phyloP scores from a whole-genome alignment of 2,329 filamentous ascomycete genomes.

The Venturia nashicola region DNA sequence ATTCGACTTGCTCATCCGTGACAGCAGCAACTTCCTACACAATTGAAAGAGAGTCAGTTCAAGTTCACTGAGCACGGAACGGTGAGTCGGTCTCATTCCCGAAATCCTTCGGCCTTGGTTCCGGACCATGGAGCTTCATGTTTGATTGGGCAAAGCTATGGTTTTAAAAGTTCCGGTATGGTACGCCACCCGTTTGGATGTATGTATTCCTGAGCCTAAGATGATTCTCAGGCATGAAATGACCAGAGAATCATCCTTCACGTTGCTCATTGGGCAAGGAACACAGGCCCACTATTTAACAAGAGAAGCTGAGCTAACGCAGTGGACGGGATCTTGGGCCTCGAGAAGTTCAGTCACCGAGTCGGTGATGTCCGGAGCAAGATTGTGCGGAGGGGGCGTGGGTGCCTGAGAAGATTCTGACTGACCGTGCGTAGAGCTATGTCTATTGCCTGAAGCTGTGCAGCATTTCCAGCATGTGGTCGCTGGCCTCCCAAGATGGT shows the following conservation, averaged over 20 bases:
- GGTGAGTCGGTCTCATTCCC: not conserved
- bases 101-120: not conserved
- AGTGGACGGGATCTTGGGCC: not conserved
- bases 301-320: not conserved
- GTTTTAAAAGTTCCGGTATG: not conserved
- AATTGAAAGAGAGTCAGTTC: not conserved
- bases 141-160: not conserved
- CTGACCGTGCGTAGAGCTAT: conserved; percentile 36
- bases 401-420: conserved; percentile 6
- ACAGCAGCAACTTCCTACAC: conserved; percentile 43
- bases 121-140: not conserved
- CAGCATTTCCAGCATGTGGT: conserved; percentile 33
- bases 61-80: too few species aligned
- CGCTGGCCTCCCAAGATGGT: conserved; percentile 39
- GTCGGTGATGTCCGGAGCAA: not conserved
- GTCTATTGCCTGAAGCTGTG: conserved; percentile 36
- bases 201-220: not conserved
- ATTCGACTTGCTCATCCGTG: conserved; percentile 44
- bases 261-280: not conserved
- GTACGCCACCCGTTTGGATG: not conserved
- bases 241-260: not conserved
- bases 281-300: not conserved
- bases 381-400: not conserved
- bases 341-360: not conserved
- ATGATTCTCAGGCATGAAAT: not conserved